These are phyloP conservation scores for Amoeboaphelidium protococcarum DNA, from an alignment of 371 early-diverging fungal species.

Conservation along the genomic window DNA sequence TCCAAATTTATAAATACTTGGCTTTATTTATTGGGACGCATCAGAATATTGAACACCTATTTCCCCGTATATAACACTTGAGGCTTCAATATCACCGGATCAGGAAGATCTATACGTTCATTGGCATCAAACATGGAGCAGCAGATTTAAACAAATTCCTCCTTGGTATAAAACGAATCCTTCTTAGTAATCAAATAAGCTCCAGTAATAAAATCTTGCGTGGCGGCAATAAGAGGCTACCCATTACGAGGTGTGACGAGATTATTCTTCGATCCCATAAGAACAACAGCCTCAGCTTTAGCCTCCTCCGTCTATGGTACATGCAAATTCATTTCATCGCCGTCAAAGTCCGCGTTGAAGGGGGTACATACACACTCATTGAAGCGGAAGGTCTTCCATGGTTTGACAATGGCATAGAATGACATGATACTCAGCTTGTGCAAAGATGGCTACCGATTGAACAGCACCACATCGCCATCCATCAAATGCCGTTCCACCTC, in stretches of 20 bases:
- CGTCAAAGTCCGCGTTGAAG: conserved; percentile 99
- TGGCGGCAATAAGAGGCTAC: conserved; percentile 93
- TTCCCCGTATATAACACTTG: conserved; percentile 33
- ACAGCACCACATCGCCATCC: conserved; percentile 94
- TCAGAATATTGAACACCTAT: conserved; percentile 48
- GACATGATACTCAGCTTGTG: conserved; percentile 98
- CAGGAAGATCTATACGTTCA: conserved; percentile 59
- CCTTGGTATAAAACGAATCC: conserved; percentile 83
- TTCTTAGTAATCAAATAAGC: conserved; percentile 73
- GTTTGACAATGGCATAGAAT: conserved; percentile 78
- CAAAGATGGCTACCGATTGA: conserved; percentile 98
- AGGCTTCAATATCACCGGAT: conserved; percentile 71
- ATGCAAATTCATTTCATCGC: conserved; percentile 99
- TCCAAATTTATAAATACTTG: conserved; percentile 56
- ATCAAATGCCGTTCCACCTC: conserved; percentile 90
- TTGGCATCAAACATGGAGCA: conserved; percentile 57
- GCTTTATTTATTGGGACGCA: conserved; percentile 50
- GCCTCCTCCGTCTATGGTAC: conserved; percentile 98
- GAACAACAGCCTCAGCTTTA: conserved; percentile 79
- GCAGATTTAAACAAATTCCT: conserved; percentile 69
- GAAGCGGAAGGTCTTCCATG: conserved; percentile 94
- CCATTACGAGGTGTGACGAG: conserved; percentile 94
- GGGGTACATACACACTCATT: conserved; percentile 99
- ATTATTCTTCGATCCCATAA: conserved; percentile 95
- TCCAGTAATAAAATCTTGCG: conserved; percentile 98